A percentile compares a stretch with the other conserved stretches of the same genome.
Evolutionary conservation across 2,329 filamentous ascomycete genomes (phyloP).

Genomic region (Trichoderma pleuroti): DNA sequence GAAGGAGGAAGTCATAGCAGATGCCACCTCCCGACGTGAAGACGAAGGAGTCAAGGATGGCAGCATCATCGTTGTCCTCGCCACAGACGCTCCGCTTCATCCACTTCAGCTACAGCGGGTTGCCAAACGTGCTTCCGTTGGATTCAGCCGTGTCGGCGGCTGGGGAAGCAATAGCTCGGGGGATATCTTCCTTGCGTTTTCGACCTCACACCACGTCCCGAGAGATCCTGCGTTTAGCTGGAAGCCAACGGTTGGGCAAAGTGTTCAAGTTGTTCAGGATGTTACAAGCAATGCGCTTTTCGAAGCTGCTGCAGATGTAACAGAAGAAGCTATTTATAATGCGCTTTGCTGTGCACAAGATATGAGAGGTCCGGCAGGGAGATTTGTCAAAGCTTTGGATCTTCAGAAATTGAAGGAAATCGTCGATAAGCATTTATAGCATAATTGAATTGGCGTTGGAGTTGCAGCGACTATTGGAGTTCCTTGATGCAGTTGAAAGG

Average conservation of each 20-base stretch:
- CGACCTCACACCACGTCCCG: slow-evolving; percentile 48
- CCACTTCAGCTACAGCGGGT: slow-evolving; percentile 53
- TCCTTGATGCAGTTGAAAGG: not conserved
- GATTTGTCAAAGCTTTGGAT: slow-evolving; percentile 48
- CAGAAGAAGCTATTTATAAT: slow-evolving; percentile 65
- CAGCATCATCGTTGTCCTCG: slow-evolving; percentile 56
- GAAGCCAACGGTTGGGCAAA: slow-evolving; percentile 34
- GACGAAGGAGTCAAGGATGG: slow-evolving; percentile 52
- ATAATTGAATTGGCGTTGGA: not conserved
- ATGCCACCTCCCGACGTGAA: slow-evolving; percentile 38
- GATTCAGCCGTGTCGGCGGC: slow-evolving; percentile 54
- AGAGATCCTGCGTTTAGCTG: slow-evolving; percentile 37
- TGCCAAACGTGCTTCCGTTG: slow-evolving; percentile 55
- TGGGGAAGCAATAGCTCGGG: slow-evolving; percentile 56
- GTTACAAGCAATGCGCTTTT: slow-evolving; percentile 59
- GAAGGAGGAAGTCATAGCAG: not conserved
- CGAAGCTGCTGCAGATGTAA: slow-evolving; percentile 58
- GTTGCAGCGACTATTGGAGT: not conserved
- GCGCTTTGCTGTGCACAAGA: slow-evolving; percentile 58
- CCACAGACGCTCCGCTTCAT: slow-evolving; percentile 57
- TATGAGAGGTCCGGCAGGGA: slow-evolving; percentile 51
- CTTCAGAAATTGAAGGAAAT: slow-evolving; percentile 44
- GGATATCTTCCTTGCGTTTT: slow-evolving; percentile 61
- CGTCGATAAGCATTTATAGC: slow-evolving; percentile 32
- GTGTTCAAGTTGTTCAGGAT: slow-evolving; percentile 46